Percentiles rank a stretch among this genome's conserved stretches.
Conservation (phyloP, 2,329 filamentous ascomycete species). For the Alternaria sp. region DNA sequence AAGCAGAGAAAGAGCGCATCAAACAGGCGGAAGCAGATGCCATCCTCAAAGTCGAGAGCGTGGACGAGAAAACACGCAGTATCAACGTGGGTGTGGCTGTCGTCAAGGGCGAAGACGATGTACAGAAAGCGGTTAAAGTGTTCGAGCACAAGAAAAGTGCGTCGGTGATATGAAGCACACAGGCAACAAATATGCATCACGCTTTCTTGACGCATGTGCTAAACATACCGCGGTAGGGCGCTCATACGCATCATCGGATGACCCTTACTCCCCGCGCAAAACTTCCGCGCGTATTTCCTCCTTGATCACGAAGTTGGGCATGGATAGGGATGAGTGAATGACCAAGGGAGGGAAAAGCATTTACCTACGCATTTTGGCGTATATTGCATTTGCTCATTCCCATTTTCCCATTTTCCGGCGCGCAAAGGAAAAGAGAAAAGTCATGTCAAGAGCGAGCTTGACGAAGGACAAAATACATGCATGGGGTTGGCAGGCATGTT, state of each 20-base stretch:
- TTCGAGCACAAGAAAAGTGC: slow-evolving; percentile 10
- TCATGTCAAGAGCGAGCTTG: neutral
- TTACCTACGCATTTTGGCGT: neutral
- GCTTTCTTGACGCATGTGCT: neutral
- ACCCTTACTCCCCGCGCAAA: neutral
- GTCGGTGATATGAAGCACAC: neutral
- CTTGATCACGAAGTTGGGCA: neutral
- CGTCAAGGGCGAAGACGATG: slow-evolving; percentile 2
- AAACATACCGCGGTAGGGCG: neutral
- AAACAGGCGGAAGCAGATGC: slow-evolving; percentile 6
- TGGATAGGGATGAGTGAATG: neutral
- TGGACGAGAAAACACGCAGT: neutral
- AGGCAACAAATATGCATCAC: neutral
- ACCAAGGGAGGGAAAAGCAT: neutral
- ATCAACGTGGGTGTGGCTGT: slow-evolving; percentile 12
- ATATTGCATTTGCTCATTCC: neutral
- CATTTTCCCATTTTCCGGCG: neutral
- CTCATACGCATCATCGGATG: neutral
- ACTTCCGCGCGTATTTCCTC: neutral
- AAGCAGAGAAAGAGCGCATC: slow-evolving; percentile 14
- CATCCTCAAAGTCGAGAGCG: slow-evolving; percentile 1
- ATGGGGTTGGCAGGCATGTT: neutral
- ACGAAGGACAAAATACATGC: neutral
- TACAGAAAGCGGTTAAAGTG: neutral
- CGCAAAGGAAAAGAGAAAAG: neutral